A percentile compares a stretch with the other conserved stretches of the same genome.
Evolutionary conservation across 441 rosid species (phyloP).

Genomic region (Gossypium schwendimanii): DNA sequence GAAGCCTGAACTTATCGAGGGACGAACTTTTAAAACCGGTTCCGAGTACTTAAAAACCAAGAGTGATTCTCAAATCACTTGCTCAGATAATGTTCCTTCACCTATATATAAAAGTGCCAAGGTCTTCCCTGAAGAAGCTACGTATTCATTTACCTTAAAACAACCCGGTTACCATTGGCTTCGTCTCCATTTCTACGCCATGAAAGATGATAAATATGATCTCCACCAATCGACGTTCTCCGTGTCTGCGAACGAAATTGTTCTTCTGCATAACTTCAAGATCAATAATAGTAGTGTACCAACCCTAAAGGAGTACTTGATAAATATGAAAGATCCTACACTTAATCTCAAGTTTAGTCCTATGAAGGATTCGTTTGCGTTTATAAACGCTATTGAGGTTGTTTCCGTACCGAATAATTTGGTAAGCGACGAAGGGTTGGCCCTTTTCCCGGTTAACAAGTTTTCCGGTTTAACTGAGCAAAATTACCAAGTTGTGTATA

Average conservation of each 20-base stretch:
- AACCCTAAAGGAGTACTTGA: conserved; percentile 53
- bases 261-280: conserved; percentile 62
- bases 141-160: conserved; percentile 42
- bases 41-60: conserved; percentile 39
- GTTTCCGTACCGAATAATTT: conserved; percentile 65
- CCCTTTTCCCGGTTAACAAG: conserved; percentile 47
- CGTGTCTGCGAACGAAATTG: conserved; percentile 45
- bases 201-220: conserved; percentile 38
- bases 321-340: conserved; percentile 41
- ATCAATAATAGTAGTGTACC: conserved; percentile 24
- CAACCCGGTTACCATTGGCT: conserved; percentile 73
- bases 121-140: conserved; percentile 52
- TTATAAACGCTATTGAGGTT: conserved; percentile 76
- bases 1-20: conserved; percentile 43
- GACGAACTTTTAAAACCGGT: conserved; percentile 59
- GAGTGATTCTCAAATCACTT: conserved; percentile 44
- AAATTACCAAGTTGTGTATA: conserved; percentile 48
- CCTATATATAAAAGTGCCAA: conserved; percentile 60
- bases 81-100: conserved; percentile 45
- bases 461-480: conserved; percentile 33
- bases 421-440: conserved; percentile 43
- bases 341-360: conserved; percentile 51
- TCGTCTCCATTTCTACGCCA: conserved; percentile 60
- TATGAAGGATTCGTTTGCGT: conserved; percentile 61
- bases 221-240: conserved; percentile 47